Conservation (phyloP, 106 monocot genomes). For the Phalaenopsis aphrodite region DNA sequence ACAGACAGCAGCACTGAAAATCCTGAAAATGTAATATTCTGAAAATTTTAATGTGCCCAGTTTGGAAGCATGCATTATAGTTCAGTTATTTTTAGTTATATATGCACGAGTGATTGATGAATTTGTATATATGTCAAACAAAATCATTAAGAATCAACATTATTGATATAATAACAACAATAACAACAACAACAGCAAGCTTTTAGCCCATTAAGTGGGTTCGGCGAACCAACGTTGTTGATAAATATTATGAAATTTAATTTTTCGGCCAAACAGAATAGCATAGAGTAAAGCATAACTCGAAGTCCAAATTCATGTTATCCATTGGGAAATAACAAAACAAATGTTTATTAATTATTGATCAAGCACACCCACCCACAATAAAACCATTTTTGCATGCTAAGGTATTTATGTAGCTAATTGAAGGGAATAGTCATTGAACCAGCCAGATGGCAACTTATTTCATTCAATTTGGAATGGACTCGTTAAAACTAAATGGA, state of each 20-base stretch:
- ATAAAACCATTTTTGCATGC: too few relatives aligned
- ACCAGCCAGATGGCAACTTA: background rate
- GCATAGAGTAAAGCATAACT: background rate
- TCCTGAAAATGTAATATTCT: background rate
- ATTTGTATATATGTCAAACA: background rate
- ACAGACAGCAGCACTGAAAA: too few relatives aligned
- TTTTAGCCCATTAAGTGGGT: too few relatives aligned
- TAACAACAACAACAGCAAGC: too few relatives aligned
- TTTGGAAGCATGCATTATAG: background rate
- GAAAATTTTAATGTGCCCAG: background rate
- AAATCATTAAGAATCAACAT: background rate
- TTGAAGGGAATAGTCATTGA: background rate
- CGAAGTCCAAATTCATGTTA: background rate
- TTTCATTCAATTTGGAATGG: background rate
- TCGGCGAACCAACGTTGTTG: background rate
- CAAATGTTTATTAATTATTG: background rate
- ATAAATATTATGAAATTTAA: background rate
- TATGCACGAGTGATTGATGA: background rate
- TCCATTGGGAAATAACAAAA: background rate
- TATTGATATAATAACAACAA: background rate
- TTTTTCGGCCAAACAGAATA: background rate
- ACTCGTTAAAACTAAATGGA: background rate
- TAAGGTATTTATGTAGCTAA: background rate
- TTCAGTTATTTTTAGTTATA: too few relatives aligned
- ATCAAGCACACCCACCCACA: too few relatives aligned